phyloP scores from a whole-genome alignment of 164 flowering plant species.

The Vitis rupestris region DNA sequence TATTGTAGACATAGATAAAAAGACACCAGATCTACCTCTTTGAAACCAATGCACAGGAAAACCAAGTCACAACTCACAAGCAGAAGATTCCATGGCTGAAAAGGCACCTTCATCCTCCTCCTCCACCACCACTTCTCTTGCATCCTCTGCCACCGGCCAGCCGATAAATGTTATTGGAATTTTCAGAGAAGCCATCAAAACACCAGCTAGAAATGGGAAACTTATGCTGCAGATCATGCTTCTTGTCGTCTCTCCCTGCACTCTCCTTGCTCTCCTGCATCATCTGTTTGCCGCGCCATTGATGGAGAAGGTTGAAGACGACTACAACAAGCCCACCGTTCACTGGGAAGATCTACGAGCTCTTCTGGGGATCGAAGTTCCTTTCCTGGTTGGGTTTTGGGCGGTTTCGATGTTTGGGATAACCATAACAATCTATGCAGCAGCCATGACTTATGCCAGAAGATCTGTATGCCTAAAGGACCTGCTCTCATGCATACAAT shows the following conservation, averaged over 20 bases:
- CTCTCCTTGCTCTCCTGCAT: slow-evolving; percentile 9
- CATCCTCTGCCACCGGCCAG: background rate
- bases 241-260: slow-evolving; percentile 3
- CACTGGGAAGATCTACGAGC: background rate
- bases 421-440: background rate
- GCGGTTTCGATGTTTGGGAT: slow-evolving; percentile 10
- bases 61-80: background rate
- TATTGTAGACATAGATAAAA: too few species aligned
- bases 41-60: too few species aligned
- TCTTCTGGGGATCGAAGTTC: slow-evolving; percentile 2
- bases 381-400: slow-evolving; percentile 11
- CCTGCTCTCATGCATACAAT: slow-evolving; percentile 10
- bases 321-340: background rate
- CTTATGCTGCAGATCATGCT: slow-evolving; percentile 10
- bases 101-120: background rate
- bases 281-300: slow-evolving; percentile 1
- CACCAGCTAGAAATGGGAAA: slow-evolving; percentile 11
- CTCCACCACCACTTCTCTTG: background rate
- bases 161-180: background rate
- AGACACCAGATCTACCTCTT: background rate
- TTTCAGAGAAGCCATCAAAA: slow-evolving; percentile 6
- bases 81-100: background rate
- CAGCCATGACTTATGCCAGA: background rate
- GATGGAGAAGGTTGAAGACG: slow-evolving; percentile 3
- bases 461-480: slow-evolving; percentile 9